Conservation (phyloP, 345 rosid genomes). For the Brassica rapa region DNA sequence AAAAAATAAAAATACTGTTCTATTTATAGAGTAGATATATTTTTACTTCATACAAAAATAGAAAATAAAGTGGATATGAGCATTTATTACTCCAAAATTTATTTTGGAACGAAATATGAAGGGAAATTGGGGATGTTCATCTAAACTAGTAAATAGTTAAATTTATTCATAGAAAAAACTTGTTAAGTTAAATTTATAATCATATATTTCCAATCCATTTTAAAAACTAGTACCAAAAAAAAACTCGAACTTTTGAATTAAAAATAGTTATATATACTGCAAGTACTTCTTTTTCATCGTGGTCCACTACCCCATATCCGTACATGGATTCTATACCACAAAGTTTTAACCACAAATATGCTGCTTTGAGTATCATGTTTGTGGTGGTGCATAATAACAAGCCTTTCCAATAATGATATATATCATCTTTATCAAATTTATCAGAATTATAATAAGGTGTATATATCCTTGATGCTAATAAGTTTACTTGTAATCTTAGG, state of each 20-base stretch:
- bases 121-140: no score
- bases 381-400: not conserved
- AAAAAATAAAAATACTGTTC: no score
- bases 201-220: not conserved
- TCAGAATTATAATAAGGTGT: not conserved
- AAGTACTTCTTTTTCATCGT: not conserved
- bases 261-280: not conserved
- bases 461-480: not conserved
- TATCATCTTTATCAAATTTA: not conserved
- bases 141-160: no score
- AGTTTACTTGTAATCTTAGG: not conserved
- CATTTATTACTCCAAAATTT: no score
- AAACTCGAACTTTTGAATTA: no score
- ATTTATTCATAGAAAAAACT: no score
- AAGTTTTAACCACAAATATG: not conserved
- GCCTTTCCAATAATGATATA: not conserved
- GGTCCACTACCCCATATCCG: not conserved
- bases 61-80: no score
- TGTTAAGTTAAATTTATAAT: no score
- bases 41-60: no score
- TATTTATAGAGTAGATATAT: no score
- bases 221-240: not conserved
- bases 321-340: not conserved
- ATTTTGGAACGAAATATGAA: no score
- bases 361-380: not conserved